Percentiles rank a stretch among this genome's conserved stretches.
These are phyloP conservation scores for Penicillium arizonense DNA, from an alignment of 495 filamentous ascomycete species.

Conservation along the genomic window DNA sequence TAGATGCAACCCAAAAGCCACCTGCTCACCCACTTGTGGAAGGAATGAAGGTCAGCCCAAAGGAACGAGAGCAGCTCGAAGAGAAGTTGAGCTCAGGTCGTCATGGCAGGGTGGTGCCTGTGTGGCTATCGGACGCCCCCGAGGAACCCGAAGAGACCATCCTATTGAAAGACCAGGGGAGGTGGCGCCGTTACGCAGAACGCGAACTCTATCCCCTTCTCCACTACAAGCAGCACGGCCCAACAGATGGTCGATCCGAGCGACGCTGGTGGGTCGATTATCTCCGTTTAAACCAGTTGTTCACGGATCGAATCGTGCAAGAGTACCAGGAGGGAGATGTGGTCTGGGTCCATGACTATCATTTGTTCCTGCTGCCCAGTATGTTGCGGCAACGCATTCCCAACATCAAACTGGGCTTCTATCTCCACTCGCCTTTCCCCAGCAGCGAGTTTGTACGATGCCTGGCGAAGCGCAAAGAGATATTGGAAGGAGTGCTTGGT, in stretches of 20 bases:
- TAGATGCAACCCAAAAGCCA: conserved; percentile 55
- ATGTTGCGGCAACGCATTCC: conserved; percentile 78
- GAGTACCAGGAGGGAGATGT: conserved; percentile 88
- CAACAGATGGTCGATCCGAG: conserved; percentile 76
- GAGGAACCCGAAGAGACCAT: conserved; percentile 63
- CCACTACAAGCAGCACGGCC: conserved; percentile 90
- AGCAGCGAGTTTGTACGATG: conserved; percentile 91
- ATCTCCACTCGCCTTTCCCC: conserved; percentile 88
- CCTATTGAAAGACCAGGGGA: conserved; percentile 68
- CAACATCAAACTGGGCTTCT: conserved; percentile 87
- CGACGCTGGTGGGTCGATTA: conserved; percentile 88
- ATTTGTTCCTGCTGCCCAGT: conserved; percentile 81
- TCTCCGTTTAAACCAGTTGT: conserved; percentile 79
- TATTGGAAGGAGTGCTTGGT: conserved; percentile 82
- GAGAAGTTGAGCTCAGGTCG: conserved; percentile 64
- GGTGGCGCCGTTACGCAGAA: conserved; percentile 88
- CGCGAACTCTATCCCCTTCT: conserved; percentile 84
- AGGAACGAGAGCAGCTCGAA: conserved; percentile 69
- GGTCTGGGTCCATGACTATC: conserved; percentile 88
- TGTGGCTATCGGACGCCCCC: conserved; percentile 76
- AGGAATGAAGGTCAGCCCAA: conserved; percentile 59
- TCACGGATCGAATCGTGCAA: conserved; percentile 80
- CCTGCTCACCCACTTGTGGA: conserved; percentile 58
- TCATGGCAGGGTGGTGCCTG: conserved; percentile 69
- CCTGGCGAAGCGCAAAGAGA: conserved; percentile 78